phyloP scores from a whole-genome alignment of 2,329 filamentous ascomycete species.

The Colletotrichum gloeosporioides region DNA sequence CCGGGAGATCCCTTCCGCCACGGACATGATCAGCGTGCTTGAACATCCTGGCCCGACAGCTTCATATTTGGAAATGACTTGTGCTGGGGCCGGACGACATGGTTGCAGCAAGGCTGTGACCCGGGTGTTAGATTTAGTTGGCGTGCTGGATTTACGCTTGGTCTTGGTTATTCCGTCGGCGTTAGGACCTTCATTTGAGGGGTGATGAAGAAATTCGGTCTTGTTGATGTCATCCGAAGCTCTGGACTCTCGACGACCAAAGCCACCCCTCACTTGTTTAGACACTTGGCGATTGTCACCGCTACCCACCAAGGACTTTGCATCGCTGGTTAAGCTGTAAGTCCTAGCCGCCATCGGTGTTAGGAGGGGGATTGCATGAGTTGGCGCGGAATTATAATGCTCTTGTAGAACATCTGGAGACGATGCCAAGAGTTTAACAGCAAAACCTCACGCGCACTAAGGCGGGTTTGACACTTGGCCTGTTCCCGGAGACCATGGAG shows the following conservation, averaged over 20 bases:
- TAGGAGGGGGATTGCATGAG: not conserved
- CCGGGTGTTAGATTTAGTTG: rapidly evolving
- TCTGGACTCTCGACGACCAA: not conserved
- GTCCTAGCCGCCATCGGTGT: not conserved
- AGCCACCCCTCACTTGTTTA: not conserved
- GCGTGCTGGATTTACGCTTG: not conserved
- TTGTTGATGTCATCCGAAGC: slow-evolving; percentile 3
- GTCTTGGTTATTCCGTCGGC: not conserved
- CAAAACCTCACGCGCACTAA: not conserved
- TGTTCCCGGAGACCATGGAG: not conserved
- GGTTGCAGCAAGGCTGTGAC: not conserved
- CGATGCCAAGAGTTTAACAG: not conserved
- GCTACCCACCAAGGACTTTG: not conserved
- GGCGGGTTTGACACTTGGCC: not conserved
- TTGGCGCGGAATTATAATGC: not conserved
- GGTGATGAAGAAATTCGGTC: not conserved
- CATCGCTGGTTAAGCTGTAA: not conserved
- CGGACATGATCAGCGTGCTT: not conserved
- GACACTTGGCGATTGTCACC: not conserved
- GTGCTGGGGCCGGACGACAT: not conserved
- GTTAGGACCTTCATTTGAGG: not conserved
- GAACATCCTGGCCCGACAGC: not conserved
- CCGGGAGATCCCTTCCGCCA: not conserved
- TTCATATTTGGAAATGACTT: not conserved
- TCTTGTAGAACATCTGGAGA: not conserved